Evolutionary conservation across 2,329 filamentous ascomycete genomes (phyloP), one percentile per base, ranked within the genome.

Genomic region (Cytospora mali): DNA sequence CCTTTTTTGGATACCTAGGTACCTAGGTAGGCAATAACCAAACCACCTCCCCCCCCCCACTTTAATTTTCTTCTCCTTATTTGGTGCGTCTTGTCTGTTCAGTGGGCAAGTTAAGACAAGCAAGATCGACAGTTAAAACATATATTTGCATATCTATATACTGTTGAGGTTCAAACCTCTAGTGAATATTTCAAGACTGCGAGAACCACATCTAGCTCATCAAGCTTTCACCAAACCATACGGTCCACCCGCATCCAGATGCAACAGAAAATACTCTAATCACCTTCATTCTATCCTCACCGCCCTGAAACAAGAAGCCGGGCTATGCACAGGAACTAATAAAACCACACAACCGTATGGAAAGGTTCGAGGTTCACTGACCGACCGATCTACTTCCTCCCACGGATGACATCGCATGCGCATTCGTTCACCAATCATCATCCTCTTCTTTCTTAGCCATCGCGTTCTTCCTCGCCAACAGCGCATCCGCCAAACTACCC

Each of bases 401-500:
- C 48, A 27, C 10, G n/a, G 29, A 48, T 29, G 2, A 31, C 33
- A 18, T 25, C 31, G 31, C n/a, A 7, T 33, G 28, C 7, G 23
- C 21, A 21, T 13, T 13, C 18, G 14, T 57, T 69, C 76, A 90
- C 88, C 88, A 90, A 71, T 91, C 87, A 67, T 90, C 88, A 53
- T 90, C 88, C 21, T 90, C 87, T 23, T 88, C 84, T 74, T 85
- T 86, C 70, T 83, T 86, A 70, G 88, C 87, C 88, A 92, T 92
- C 6, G 89, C 89, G 67, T 85, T 87, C 79, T 93, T 89, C 69
- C 91, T 82, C 50, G 89, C 89, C 69, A 90, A 79, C 69, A 95
- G 77, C n/a, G 90, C 90, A 73, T 93, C 90, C 2, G 91, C 91
- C 68, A 95, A 76, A 52, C 90, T 91, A 55, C 89, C 89, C 4